A percentile compares a stretch with the other conserved stretches of the same genome.
phyloP scores from a whole-genome alignment of 169 alveolate species.

The Cryptosporidium bovis region DNA sequence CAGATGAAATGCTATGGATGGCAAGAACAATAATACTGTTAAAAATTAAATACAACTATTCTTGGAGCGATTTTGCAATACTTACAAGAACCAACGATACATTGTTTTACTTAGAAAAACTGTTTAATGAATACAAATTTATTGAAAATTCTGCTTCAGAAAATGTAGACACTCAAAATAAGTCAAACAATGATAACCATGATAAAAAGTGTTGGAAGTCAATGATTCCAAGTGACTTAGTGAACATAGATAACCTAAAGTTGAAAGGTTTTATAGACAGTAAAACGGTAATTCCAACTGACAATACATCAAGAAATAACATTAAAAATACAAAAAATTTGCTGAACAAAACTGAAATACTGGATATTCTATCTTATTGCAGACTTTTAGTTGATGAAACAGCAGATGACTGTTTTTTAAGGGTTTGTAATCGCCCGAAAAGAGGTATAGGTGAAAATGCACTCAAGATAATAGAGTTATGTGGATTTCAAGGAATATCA shows the following conservation, averaged over 20 bases:
- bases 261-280: not conserved
- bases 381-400: slow-evolving; percentile 80
- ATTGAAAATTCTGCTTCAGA: slow-evolving; percentile 39
- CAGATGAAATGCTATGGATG: slow-evolving; percentile 79
- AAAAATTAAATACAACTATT: slow-evolving; percentile 68
- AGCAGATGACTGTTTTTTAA: slow-evolving; percentile 80
- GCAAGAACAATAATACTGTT: slow-evolving; percentile 74
- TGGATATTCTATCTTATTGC: slow-evolving; percentile 79
- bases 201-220: slow-evolving; percentile 18
- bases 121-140: slow-evolving; percentile 74
- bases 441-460: slow-evolving; percentile 80
- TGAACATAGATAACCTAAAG: slow-evolving; percentile 4
- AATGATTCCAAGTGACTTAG: slow-evolving; percentile 27
- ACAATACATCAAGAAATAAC: slow-evolving; percentile 52
- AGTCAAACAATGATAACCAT: slow-evolving; percentile 7
- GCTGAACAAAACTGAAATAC: slow-evolving; percentile 25
- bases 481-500: slow-evolving; percentile 58
- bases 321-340: slow-evolving; percentile 19
- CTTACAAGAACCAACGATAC: slow-evolving; percentile 81
- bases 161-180: slow-evolving; percentile 8
- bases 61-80: slow-evolving; percentile 85
- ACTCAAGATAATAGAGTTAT: slow-evolving; percentile 61
- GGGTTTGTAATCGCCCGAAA: slow-evolving; percentile 81
- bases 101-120: slow-evolving; percentile 74
- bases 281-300: slow-evolving; percentile 9